A percentile compares a stretch with the other conserved stretches of the same genome.
phyloP scores from a whole-genome alignment of 371 early-diverging fungal species.

The Syncephalastrum racemosum region DNA sequence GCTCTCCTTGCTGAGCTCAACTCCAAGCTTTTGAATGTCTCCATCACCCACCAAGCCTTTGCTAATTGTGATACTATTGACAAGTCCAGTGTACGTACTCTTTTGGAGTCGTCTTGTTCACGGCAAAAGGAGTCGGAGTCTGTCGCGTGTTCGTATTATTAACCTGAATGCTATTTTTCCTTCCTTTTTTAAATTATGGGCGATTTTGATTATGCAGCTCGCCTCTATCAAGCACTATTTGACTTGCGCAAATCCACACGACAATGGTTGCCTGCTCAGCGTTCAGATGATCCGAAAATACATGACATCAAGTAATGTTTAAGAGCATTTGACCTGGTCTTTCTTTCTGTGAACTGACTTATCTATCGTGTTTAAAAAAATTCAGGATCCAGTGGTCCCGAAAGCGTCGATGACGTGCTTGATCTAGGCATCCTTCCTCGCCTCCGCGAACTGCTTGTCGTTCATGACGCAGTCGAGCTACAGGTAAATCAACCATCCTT shows the following conservation, averaged over 20 bases:
- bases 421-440: slow-evolving; percentile 33
- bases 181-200: no score
- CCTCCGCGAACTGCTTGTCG: slow-evolving; percentile 29
- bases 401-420: slow-evolving; percentile 31
- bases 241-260: slow-evolving; percentile 6
- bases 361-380: not conserved
- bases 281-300: slow-evolving; percentile 35
- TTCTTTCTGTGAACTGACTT: no score
- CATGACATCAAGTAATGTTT: slow-evolving; percentile 36
- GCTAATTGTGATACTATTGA: slow-evolving; percentile 20
- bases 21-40: slow-evolving; percentile 43
- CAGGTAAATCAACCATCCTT: slow-evolving; percentile 29
- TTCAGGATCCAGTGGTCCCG: slow-evolving; percentile 18
- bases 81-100: slow-evolving; percentile 25
- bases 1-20: slow-evolving; percentile 36
- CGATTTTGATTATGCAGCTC: slow-evolving; percentile 14
- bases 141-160: no score
- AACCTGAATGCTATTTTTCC: no score
- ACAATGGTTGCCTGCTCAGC: slow-evolving; percentile 14
- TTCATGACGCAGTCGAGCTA: slow-evolving; percentile 16
- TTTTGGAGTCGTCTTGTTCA: not conserved
- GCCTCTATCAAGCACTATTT: slow-evolving; percentile 16
- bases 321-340: no score
- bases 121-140: not conserved
- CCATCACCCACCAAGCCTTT: slow-evolving; percentile 23